Base-by-base conservation (phyloP, 2,329 filamentous ascomycete genomes). In the Cercospora sp. region DNA sequence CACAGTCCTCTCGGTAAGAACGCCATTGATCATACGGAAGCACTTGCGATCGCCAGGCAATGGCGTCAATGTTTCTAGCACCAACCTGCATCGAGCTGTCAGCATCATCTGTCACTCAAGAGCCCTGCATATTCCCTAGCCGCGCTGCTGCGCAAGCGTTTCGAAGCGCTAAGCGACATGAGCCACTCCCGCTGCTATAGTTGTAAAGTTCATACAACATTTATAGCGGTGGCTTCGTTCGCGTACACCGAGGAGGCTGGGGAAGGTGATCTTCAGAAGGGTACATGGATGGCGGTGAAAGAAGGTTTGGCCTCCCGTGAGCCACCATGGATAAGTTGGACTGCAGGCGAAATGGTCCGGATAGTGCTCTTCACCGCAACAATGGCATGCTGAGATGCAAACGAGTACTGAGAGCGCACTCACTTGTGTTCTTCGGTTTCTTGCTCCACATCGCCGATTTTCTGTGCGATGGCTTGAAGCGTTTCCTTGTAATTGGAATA, bases 361-460 rank as follows among this genome's bases (percentile, higher is more conserved):
- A 37, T 16, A 32, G 30, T 34, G 21, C 32, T 37, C 45, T 32
- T 64, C 73, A 74, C 72, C 71, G 72, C 63, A 62, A 61, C 16
- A 68, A 55, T 69, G 70, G 53, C 43, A 70, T 55, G 40, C 45
- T 62, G 63, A 49, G 26, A 53, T 18, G 24, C 37, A 37, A 12
- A 40, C 12, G 6, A 28, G 18, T 6, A 16, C 34, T 57, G 12
- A 51, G 51, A 43, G 53, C 61, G 61, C 18, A 68, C 81, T 79
- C 83, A 98, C 95, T 97, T 98, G 85, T 99, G 95, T 80, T 99
- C 95, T 81, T 99, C 95, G 21, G 92, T 90, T 80, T 98, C 95
- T 80, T 97, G 93, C 83, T 99, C 95, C 66, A 99, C 94, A 78
- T 98, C 94, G 49, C 95, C 95, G 74, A 99, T 97, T 81, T 97